Evolutionary conservation across 2,329 filamentous ascomycete species (phyloP).

Genomic region (Tolypocladium nubicola): DNA sequence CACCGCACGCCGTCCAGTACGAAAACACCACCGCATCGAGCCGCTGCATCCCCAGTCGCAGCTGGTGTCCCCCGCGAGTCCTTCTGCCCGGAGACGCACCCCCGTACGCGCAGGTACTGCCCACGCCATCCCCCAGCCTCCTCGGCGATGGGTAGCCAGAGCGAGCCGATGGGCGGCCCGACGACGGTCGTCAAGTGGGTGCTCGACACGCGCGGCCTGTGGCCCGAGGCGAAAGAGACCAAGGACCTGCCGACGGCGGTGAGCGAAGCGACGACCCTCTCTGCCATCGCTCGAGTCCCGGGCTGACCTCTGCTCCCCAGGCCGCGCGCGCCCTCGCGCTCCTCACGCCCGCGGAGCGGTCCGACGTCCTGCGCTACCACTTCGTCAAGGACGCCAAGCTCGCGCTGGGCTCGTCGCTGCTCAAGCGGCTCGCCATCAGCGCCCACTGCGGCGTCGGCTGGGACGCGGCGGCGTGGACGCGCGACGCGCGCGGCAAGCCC

Average conservation of each 20-base stretch:
- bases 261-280: conserved; percentile 11
- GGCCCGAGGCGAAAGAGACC: conserved; percentile 40
- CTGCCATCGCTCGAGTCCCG: neutral
- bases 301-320: conserved; percentile 19
- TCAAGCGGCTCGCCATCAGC: conserved; percentile 49
- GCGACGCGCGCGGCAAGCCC: conserved; percentile 45
- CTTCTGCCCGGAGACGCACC: too few relatives aligned
- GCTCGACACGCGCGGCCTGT: conserved; percentile 48
- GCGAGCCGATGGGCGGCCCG: neutral
- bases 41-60: neutral
- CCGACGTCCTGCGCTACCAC: conserved; percentile 48
- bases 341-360: conserved; percentile 43
- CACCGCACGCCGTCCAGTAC: too few relatives aligned
- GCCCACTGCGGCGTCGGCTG: conserved; percentile 39
- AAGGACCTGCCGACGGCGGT: conserved; percentile 35
- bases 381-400: conserved; percentile 65
- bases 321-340: conserved; percentile 43
- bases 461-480: conserved; percentile 44
- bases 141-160: neutral
- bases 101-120: neutral
- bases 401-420: conserved; percentile 58
- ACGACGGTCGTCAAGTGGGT: conserved; percentile 47
- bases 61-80: neutral
- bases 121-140: neutral
- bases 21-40: neutral